Evolutionary conservation across 1,139 yeast species (phyloP).

Genomic region (Candida albicans): DNA sequence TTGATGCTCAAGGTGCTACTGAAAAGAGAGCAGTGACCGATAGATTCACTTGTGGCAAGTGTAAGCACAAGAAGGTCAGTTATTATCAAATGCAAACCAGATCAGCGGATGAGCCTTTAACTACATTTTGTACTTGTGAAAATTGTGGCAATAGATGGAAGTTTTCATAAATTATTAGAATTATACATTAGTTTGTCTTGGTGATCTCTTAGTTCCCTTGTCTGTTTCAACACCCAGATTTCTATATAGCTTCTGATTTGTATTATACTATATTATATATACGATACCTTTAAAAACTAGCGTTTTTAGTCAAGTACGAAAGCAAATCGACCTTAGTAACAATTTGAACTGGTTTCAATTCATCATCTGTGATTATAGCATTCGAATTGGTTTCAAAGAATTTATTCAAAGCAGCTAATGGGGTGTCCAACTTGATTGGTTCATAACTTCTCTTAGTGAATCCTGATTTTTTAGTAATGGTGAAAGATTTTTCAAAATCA

Average conservation of each 20-base stretch:
- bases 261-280: background rate
- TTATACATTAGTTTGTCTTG: background rate
- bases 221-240: background rate
- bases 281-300: slow-evolving; percentile 7
- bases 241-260: background rate
- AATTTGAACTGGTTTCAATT: slow-evolving; percentile 74
- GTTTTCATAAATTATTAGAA: slow-evolving; percentile 52
- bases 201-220: background rate
- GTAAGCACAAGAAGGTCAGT: slow-evolving; percentile 94
- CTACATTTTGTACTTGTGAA: slow-evolving; percentile 97
- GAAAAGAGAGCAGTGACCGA: slow-evolving; percentile 96
- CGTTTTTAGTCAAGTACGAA: slow-evolving; percentile 55
- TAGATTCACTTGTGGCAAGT: slow-evolving; percentile 94
- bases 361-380: slow-evolving; percentile 76
- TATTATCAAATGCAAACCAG: slow-evolving; percentile 97
- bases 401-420: slow-evolving; percentile 66
- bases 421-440: slow-evolving; percentile 67
- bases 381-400: slow-evolving; percentile 87
- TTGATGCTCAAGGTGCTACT: slow-evolving; percentile 98
- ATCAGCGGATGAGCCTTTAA: slow-evolving; percentile 97
- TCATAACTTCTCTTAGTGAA: slow-evolving; percentile 67
- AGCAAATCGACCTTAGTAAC: slow-evolving; percentile 87
- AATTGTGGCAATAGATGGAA: slow-evolving; percentile 98
- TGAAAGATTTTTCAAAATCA: slow-evolving; percentile 67
- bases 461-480: slow-evolving; percentile 59